A percentile compares a stretch with the other conserved stretches of the same genome.
These are phyloP conservation scores for Thielaviopsis euricoi DNA, from an alignment of 2,329 filamentous ascomycete genomes.

Conservation along the genomic window DNA sequence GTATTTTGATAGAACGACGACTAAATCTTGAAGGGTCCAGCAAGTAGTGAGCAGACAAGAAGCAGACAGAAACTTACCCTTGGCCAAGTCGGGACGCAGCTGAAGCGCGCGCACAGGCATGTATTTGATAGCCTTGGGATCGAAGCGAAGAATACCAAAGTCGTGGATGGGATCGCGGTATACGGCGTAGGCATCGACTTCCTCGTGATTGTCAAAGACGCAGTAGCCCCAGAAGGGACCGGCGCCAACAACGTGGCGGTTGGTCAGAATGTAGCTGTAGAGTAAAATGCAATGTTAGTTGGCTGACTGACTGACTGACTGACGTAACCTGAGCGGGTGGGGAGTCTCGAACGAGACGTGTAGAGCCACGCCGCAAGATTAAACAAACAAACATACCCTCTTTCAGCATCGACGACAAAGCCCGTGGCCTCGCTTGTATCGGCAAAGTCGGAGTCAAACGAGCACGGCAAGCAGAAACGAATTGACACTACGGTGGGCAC, in stretches of 20 bases:
- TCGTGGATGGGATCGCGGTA: conserved; percentile 98
- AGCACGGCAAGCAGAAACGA: conserved; percentile 93
- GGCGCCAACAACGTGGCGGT: conserved; percentile 83
- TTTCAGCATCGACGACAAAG: conserved; percentile 90
- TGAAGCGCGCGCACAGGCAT: conserved; percentile 74
- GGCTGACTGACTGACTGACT: neutral
- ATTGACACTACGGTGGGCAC: conserved; percentile 97
- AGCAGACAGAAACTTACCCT: conserved; percentile 23
- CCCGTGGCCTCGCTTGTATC: conserved; percentile 91
- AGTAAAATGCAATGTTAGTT: neutral
- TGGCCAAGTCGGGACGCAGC: conserved; percentile 71
- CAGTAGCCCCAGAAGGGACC: conserved; percentile 97
- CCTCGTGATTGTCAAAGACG: conserved; percentile 96
- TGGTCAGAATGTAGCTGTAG: conserved; percentile 59
- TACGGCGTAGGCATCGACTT: conserved; percentile 89
- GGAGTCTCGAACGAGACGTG: neutral
- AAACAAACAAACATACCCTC: conserved; percentile 41
- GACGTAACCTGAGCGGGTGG: no score
- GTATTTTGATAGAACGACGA: no score
- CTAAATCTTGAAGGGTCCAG: no score
- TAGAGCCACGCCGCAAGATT: neutral
- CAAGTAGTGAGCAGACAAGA: conserved; percentile 5
- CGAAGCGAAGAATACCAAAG: conserved; percentile 92
- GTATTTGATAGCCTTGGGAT: conserved; percentile 91
- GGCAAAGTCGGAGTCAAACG: conserved; percentile 93